Evolutionary conservation across 83 land plant genomes (phyloP).

Genomic region (Picea engelmannii): DNA sequence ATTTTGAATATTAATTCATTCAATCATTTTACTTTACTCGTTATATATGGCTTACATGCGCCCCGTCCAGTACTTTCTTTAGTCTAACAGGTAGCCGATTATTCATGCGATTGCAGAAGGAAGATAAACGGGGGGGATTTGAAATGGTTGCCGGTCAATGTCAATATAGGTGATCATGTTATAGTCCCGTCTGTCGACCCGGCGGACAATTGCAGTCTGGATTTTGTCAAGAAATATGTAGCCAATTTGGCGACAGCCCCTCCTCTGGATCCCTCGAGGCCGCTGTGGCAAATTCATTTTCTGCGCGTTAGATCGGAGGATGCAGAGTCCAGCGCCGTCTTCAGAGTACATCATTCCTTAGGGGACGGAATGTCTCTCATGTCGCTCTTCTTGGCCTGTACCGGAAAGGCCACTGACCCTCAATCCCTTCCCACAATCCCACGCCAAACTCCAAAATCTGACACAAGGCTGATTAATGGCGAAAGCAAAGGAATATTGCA

Average conservation of each 20-base stretch:
- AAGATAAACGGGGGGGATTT: background rate
- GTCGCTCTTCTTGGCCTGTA: constrained; percentile 70
- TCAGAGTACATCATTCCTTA: constrained; percentile 74
- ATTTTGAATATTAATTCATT: background rate
- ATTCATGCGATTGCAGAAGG: too few species aligned
- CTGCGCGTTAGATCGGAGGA: constrained; percentile 39
- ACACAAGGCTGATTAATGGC: background rate
- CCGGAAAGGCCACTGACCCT: constrained; percentile 43
- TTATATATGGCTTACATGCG: too few species aligned
- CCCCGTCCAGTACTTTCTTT: background rate
- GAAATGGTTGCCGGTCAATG: background rate
- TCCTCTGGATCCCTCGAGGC: constrained; percentile 41
- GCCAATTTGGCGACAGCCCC: constrained; percentile 20
- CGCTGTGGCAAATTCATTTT: constrained; percentile 70
- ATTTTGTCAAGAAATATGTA: constrained; percentile 36
- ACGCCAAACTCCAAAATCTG: background rate
- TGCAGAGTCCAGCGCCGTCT: constrained; percentile 36
- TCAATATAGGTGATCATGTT: constrained; percentile 41
- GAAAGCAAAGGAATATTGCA: too few species aligned
- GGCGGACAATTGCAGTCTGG: constrained; percentile 15
- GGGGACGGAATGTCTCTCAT: constrained; percentile 83
- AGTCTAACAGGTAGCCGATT: too few species aligned
- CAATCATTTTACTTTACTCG: background rate
- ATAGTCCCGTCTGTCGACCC: constrained; percentile 22
- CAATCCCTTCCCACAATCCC: constrained; percentile 48